Evolutionary conservation across 345 rosid genomes (phyloP), one percentile per base, ranked within the genome.

Genomic region (Aquilaria sinensis): DNA sequence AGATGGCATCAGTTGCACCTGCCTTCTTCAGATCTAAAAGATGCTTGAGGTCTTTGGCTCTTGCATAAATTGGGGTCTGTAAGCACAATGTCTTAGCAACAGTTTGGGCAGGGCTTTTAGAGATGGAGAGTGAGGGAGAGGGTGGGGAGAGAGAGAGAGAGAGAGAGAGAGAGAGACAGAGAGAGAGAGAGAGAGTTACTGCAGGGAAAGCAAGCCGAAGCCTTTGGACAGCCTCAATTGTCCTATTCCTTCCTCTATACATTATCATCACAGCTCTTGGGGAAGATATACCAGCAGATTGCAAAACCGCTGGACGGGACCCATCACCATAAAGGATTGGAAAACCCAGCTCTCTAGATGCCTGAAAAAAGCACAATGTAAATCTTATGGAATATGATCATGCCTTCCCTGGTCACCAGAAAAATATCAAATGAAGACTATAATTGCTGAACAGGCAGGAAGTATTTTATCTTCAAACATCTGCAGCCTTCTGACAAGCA

Each of bases 181-280:
- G 9, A n/a, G 64, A 59, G 66, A 64, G 70, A 12, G 58, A 72
- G 67, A 57, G 60, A 37, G 53, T 65, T 78, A 85, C 96, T 51
- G 72, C 82, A 2, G 99, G 96, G 74, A 86, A 94, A 65, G 97
- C 92, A 60, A 88, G 90, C 30, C 92, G 89, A 57, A 94, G 95
- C 78, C 96, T 82, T 72, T 85, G 77, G 63, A 90, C 97, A 59
- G 97, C 95, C 71, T 90, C 97, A 11, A 77, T 63, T 31, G 96
- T 82, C 75, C 81, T 86, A 75, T 82, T 82, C 83, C 64, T 86
- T 60, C 86, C 97, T 30, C 85, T 85, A 78, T 90, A 86, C 91
- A 90, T 90, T 65, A 93, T 78, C 96, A 93, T 79, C 65, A 93
- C 85, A 60, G 99, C 97, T 79, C 88, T 93, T 2, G 97, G 97